phyloP scores from a whole-genome alignment of 2,329 filamentous ascomycete species.

The Phaeophleospora eucalypticola region DNA sequence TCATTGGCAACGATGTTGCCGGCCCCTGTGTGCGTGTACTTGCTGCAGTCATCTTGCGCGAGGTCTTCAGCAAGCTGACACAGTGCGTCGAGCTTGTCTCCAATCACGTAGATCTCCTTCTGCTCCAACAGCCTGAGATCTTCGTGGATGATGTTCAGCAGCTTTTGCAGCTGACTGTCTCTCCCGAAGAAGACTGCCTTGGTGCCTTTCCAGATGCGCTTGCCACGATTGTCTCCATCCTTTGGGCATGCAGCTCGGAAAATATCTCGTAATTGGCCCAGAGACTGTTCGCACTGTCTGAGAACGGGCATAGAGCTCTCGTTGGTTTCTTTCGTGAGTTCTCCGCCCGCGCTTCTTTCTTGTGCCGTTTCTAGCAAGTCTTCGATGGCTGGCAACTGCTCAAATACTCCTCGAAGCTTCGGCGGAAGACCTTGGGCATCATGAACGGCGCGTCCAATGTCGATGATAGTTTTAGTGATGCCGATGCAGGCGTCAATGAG shows the following conservation, averaged over 20 bases:
- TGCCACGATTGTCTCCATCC: conserved; percentile 7
- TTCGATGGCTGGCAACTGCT: conserved; percentile 18
- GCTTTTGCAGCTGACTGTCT: conserved; percentile 9
- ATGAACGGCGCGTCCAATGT: conserved; percentile 15
- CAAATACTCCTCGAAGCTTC: conserved; percentile 14
- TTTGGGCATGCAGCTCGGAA: conserved; percentile 11
- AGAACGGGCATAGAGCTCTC: conserved; percentile 6
- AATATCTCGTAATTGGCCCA: conserved; percentile 4
- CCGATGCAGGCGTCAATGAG: conserved; percentile 19
- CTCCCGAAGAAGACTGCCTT: conserved; percentile 12
- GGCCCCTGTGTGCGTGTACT: background rate
- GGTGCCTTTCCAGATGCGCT: conserved; percentile 12
- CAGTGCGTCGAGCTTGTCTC: conserved; percentile 8
- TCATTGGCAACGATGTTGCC: conserved; percentile 4
- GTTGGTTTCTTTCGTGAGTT: conserved; percentile 1
- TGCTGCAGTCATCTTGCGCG: conserved; percentile 2
- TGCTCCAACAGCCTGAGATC: conserved; percentile 6
- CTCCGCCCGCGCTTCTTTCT: conserved; percentile 2
- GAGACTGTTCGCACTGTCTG: conserved; percentile 7
- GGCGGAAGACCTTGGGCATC: conserved; percentile 19
- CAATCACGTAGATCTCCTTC: conserved; percentile 9
- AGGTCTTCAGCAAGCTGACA: conserved; percentile 3
- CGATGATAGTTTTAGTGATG: conserved; percentile 19
- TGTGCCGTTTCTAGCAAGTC: conserved; percentile 11
- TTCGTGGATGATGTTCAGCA: conserved; percentile 3